Conservation (phyloP, 768 basidiomycete genomes). For the Cystobasidium ongulense region DNA sequence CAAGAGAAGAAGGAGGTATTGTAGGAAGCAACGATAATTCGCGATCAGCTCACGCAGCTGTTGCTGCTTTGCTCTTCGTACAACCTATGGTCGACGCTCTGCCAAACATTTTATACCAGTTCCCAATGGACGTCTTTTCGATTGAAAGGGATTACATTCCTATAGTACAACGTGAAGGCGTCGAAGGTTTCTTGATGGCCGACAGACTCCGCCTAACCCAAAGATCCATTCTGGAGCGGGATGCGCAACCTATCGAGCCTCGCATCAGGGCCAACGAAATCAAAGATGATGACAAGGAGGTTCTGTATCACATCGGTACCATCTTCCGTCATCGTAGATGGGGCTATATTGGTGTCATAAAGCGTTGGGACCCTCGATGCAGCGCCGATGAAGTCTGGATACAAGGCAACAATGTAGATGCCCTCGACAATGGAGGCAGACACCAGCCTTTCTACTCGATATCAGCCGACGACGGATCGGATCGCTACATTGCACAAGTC, state of each 20-base stretch:
- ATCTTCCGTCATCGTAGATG: conserved; percentile 20
- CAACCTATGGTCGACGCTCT: conserved; percentile 28
- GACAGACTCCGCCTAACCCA: neutral
- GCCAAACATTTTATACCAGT: conserved; percentile 23
- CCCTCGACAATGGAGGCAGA: conserved; percentile 26
- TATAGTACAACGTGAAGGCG: conserved; percentile 4
- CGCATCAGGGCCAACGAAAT: conserved; percentile 6
- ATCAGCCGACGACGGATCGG: conserved; percentile 25
- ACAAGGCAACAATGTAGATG: conserved; percentile 13
- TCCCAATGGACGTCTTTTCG: conserved; percentile 28
- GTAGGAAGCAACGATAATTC: neutral
- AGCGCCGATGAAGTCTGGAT: conserved; percentile 26
- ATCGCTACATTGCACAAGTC: conserved; percentile 26
- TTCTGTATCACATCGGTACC: conserved; percentile 14
- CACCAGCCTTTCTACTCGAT: conserved; percentile 24
- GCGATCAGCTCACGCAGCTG: conserved; percentile 20
- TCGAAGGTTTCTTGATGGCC: conserved; percentile 7
- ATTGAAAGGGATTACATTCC: conserved; percentile 24
- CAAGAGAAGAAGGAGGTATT: conserved; percentile 1
- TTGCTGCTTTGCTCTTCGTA: conserved; percentile 22
- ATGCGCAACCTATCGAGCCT: conserved; percentile 7
- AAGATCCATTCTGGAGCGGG: conserved; percentile 5
- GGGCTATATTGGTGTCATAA: conserved; percentile 27
- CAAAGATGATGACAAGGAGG: conserved; percentile 13
- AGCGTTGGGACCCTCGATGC: conserved; percentile 29